phyloP scores from a whole-genome alignment of 2,329 filamentous ascomycete genomes.

The Monosporascus ibericus region DNA sequence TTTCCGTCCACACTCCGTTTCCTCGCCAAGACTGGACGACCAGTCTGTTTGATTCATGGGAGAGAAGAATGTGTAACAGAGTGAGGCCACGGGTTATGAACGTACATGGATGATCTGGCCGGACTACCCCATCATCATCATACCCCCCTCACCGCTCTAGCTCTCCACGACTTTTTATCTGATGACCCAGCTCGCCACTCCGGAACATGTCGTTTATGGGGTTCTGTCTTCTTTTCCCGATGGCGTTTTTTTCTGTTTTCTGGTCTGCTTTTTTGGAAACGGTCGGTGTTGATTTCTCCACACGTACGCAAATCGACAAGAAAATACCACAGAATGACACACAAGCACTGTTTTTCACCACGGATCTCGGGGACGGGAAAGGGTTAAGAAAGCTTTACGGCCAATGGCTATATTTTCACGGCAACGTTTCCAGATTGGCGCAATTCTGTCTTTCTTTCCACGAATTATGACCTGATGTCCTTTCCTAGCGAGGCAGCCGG shows the following conservation, averaged over 20 bases:
- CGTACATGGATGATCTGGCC: slow-evolving; percentile 16
- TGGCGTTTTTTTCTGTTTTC: background rate
- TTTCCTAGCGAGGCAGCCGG: background rate
- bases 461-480: background rate
- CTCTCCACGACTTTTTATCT: background rate
- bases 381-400: background rate
- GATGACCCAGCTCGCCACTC: background rate
- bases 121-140: background rate
- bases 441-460: background rate
- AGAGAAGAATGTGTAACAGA: slow-evolving; percentile 30
- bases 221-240: background rate
- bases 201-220: background rate
- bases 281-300: background rate
- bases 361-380: background rate
- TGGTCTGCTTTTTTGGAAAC: background rate
- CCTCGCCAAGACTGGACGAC: slow-evolving; percentile 43
- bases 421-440: background rate
- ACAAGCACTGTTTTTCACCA: background rate
- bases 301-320: background rate
- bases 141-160: background rate
- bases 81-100: slow-evolving; percentile 7
- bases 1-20: slow-evolving; percentile 38
- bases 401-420: background rate
- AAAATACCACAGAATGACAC: background rate
- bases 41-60: slow-evolving; percentile 36